Percentiles rank a stretch among this genome's conserved stretches.
phyloP scores from a whole-genome alignment of 2,329 filamentous ascomycete species.

The Phyllosticta citriasiana region DNA sequence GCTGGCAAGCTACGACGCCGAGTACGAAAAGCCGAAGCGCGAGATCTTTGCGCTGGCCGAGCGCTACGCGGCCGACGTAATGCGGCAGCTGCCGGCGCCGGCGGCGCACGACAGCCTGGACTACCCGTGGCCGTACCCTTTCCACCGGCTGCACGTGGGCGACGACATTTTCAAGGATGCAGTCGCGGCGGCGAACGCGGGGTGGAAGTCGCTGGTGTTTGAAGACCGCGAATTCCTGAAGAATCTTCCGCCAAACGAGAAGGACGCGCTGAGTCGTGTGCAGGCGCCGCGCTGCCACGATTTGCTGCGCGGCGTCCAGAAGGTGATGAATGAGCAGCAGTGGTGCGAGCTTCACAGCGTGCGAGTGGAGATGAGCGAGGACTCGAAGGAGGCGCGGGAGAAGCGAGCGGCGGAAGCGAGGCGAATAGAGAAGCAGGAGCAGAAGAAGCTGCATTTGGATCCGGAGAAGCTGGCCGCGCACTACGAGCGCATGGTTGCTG shows the following conservation, averaged over 20 bases:
- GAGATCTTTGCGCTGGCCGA: constrained; percentile 47
- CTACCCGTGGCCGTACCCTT: background rate
- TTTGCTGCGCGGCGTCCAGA: background rate
- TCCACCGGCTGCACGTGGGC: constrained; percentile 39
- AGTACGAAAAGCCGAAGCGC: constrained; percentile 47
- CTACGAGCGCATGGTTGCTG: background rate
- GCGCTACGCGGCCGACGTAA: constrained; percentile 20
- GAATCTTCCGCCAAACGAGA: background rate
- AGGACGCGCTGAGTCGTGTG: background rate
- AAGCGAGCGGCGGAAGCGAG: background rate
- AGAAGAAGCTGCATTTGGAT: background rate
- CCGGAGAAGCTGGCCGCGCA: background rate
- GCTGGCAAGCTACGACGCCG: constrained; percentile 54
- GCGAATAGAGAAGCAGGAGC: background rate
- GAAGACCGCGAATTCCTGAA: constrained; percentile 25
- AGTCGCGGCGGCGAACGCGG: constrained; percentile 36
- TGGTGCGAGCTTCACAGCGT: background rate
- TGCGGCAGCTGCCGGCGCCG: constrained; percentile 3
- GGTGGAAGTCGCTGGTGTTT: constrained; percentile 36
- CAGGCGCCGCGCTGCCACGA: background rate
- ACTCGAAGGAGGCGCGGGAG: background rate
- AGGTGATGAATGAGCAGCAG: background rate
- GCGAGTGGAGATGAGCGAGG: background rate
- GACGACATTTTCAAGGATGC: constrained; percentile 45
- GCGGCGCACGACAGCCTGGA: background rate